Percentiles rank a stretch among this genome's conserved stretches.
These are phyloP conservation scores for Globisporangium irregulare DNA, from an alignment of 352 stramenopile species.

Conservation along the genomic window DNA sequence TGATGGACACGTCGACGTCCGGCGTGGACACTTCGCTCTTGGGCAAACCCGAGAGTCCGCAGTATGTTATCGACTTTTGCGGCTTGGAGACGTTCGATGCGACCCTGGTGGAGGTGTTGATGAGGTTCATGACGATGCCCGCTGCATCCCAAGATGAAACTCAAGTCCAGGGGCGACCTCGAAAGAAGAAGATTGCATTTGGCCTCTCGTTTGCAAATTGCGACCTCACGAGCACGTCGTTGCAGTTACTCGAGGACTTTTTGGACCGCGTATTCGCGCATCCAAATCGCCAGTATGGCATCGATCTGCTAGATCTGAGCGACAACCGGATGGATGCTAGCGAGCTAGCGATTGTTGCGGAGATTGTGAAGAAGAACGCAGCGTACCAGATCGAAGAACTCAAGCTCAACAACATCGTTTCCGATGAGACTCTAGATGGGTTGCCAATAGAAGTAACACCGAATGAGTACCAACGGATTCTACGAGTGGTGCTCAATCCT, in stretches of 20 bases:
- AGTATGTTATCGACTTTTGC: slow-evolving; percentile 8
- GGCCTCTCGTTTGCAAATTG: slow-evolving; percentile 10
- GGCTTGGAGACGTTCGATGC: not conserved
- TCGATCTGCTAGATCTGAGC: slow-evolving; percentile 9
- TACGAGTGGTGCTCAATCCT: not conserved
- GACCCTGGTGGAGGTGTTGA: not conserved
- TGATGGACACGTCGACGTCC: slow-evolving; percentile 8
- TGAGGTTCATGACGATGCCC: not conserved
- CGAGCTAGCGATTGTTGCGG: slow-evolving; percentile 1
- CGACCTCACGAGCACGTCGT: not conserved
- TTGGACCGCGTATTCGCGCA: slow-evolving; percentile 5
- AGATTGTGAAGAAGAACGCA: not conserved
- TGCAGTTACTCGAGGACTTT: not conserved
- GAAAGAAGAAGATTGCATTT: not conserved
- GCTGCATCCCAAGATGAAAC: not conserved
- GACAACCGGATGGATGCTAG: not conserved
- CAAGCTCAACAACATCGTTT: slow-evolving; percentile 12
- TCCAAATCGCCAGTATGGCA: not conserved
- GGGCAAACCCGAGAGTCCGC: not conserved
- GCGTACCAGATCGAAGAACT: slow-evolving; percentile 4
- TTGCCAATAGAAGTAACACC: not conserved
- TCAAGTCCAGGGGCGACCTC: not conserved
- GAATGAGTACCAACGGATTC: not conserved
- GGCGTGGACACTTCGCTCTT: slow-evolving; percentile 1
- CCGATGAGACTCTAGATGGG: not conserved